Evolutionary conservation across 2,329 filamentous ascomycete genomes (phyloP).

Genomic region (Fusarium xylarioides): DNA sequence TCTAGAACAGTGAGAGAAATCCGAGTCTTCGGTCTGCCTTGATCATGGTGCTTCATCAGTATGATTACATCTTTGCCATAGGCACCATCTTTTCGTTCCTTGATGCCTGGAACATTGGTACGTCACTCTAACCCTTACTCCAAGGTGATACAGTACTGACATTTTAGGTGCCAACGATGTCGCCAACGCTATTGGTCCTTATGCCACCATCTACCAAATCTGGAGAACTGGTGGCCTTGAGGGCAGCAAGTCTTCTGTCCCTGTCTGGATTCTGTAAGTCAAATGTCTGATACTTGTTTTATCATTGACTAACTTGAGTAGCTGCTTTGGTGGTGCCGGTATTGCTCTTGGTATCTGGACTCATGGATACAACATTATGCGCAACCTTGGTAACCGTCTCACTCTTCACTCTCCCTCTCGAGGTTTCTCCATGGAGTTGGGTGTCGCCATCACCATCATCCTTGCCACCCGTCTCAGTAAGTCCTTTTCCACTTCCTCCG

Average conservation of each 20-base stretch:
- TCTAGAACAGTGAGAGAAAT: conserved; percentile 16
- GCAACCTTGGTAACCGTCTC: conserved; percentile 68
- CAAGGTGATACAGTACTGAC: conserved; percentile 2
- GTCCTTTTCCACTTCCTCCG: not conserved
- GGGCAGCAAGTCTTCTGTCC: conserved; percentile 58
- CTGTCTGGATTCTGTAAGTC: conserved; percentile 66
- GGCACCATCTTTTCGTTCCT: conserved; percentile 72
- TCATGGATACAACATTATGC: conserved; percentile 74
- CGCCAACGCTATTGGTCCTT: conserved; percentile 74
- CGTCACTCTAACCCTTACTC: not conserved
- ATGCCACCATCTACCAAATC: conserved; percentile 69
- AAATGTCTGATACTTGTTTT: too few relatives aligned
- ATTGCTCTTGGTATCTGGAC: conserved; percentile 68
- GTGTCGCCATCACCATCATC: conserved; percentile 68
- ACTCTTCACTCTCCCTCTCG: conserved; percentile 69
- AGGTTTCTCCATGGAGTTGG: conserved; percentile 69
- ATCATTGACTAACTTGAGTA: too few relatives aligned
- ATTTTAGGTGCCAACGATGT: conserved; percentile 63
- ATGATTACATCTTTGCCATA: conserved; percentile 71
- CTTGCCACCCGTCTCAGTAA: conserved; percentile 67
- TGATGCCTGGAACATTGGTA: conserved; percentile 72
- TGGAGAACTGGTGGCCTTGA: conserved; percentile 60
- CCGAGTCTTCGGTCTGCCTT: conserved; percentile 7
- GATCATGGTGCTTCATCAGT: conserved; percentile 55
- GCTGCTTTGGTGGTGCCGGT: conserved; percentile 59